Percentiles rank a stretch among this genome's conserved stretches.
Evolutionary conservation across 2,329 filamentous ascomycete species (phyloP).

Genomic region (Fusarium metavorans): DNA sequence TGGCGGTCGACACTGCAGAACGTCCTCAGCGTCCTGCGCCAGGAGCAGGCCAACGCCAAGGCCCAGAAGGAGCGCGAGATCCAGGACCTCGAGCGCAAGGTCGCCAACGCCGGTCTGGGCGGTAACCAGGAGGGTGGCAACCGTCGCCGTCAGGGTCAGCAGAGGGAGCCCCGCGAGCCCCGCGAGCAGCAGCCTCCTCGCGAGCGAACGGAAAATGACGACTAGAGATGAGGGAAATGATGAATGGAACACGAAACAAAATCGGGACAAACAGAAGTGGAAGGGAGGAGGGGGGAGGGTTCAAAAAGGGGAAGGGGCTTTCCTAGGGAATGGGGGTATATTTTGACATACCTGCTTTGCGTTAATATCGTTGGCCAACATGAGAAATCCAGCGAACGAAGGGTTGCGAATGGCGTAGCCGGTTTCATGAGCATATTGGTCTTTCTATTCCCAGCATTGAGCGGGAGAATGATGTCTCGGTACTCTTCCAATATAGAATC

Average conservation of each 20-base stretch:
- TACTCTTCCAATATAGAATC: constrained; percentile 36
- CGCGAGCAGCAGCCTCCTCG: constrained; percentile 43
- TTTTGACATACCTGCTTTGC: constrained; percentile 48
- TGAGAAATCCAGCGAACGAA: constrained; percentile 45
- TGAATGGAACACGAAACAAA: constrained; percentile 28
- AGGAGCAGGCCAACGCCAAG: constrained; percentile 84
- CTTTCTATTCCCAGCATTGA: constrained; percentile 43
- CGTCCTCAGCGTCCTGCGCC: constrained; percentile 81
- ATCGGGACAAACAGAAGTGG: constrained; percentile 31
- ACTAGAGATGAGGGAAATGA: constrained; percentile 53
- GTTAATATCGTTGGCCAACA: constrained; percentile 49
- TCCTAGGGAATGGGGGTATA: constrained; percentile 35
- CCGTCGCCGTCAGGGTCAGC: constrained; percentile 48
- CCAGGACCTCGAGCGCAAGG: constrained; percentile 77
- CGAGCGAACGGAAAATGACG: constrained; percentile 68
- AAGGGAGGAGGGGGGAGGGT: constrained; percentile 13
- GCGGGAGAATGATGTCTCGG: constrained; percentile 28
- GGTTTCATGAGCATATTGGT: constrained; percentile 51
- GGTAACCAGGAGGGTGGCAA: constrained; percentile 48
- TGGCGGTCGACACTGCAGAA: constrained; percentile 86
- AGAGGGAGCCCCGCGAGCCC: constrained; percentile 27
- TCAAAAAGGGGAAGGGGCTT: constrained; percentile 24
- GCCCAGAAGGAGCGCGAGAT: constrained; percentile 82
- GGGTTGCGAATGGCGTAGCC: constrained; percentile 53
- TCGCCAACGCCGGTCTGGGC: constrained; percentile 58